Base-by-base conservation (phyloP, 768 basidiomycete genomes). In the Asterophora lycoperdoides region DNA sequence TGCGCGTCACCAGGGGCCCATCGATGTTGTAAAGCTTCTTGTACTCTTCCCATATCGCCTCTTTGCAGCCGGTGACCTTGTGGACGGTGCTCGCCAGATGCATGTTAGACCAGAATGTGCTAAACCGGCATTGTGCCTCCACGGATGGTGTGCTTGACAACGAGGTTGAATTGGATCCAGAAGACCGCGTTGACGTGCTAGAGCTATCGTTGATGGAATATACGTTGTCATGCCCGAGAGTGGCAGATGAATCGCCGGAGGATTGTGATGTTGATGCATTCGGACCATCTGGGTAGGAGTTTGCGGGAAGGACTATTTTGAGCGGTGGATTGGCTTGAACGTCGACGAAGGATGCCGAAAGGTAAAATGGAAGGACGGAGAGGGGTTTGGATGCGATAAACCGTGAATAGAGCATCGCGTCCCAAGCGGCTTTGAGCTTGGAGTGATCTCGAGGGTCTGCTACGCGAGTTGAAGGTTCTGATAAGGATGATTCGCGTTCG, bases 41-140 rank as follows among this genome's bases (percentile, higher is more conserved):
- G 60, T 86, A 89, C 60, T 83, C 82, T 17, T 65, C 63, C 78
- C 78, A 85, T 34, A 90, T 78, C 15, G 82, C 78, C 34, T 85
- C 84, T 57, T 86, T 86, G 68, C 85, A 89, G 13, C 75, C 78
- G 19, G 63, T 58, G 19, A 88, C 73, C 15, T 76, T 77, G 26
- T 70, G 72, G 8, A 88, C 76, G 20, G 69, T 76, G 51, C 75
- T 77, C 10, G 78, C 79, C 8, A 89, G 70, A 60, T 88, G 86
- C 77, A 89, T 82, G 20, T 74, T 66, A n/a, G 73, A 72, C 67
- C 76, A 79, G 17, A 69, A 66, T 14, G 73, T 54, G 30, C 28
- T 48, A 8, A 39, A 45, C n/a, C 41, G 13, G 30, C 29, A 40
- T 15, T 35, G 13, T 5, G 39, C 34, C 5, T 49, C 48, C 8